Percentiles rank a stretch among this genome's conserved stretches.
phyloP scores from a whole-genome alignment of 805 yeast genomes.

The Candida lessepsii region DNA sequence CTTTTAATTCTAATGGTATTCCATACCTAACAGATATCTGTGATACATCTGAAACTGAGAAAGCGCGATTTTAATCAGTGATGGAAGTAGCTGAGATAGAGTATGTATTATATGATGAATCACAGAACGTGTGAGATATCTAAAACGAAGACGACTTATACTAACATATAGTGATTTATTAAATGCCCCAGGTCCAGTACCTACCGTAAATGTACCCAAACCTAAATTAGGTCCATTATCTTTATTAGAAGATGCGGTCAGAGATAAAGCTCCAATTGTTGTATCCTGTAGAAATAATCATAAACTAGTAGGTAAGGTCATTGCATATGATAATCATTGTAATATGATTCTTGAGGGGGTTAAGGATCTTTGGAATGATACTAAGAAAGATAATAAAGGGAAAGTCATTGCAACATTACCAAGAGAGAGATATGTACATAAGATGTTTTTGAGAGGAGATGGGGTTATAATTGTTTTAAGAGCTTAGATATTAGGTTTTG shows the following conservation, averaged over 20 bases:
- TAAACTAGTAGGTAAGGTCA: slow-evolving; percentile 83
- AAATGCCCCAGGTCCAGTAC: neutral
- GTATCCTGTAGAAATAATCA: slow-evolving; percentile 92
- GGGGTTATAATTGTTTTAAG: slow-evolving; percentile 82
- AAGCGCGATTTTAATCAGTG: neutral
- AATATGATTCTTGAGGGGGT: slow-evolving; percentile 91
- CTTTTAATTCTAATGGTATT: no score
- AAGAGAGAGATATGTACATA: slow-evolving; percentile 74
- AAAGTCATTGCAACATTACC: slow-evolving; percentile 65
- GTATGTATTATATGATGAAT: slow-evolving; percentile 5
- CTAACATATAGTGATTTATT: slow-evolving; percentile 3
- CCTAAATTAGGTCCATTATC: slow-evolving; percentile 72
- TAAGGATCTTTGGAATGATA: slow-evolving; percentile 79
- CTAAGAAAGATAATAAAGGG: slow-evolving; percentile 60
- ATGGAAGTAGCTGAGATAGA: slow-evolving; percentile 6
- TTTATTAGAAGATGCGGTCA: slow-evolving; percentile 78
- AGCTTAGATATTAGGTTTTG: slow-evolving; percentile 17
- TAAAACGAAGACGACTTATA: no score
- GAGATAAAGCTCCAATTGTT: slow-evolving; percentile 71
- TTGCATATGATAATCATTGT: slow-evolving; percentile 95
- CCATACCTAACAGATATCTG: no score
- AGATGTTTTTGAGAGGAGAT: slow-evolving; percentile 93
- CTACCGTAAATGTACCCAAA: slow-evolving; percentile 15
- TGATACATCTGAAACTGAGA: no score
- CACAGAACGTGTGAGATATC: no score